A percentile compares a stretch with the other conserved stretches of the same genome.
phyloP scores from a whole-genome alignment of 2,329 filamentous ascomycete genomes.

The Ophiostoma pallidulum region DNA sequence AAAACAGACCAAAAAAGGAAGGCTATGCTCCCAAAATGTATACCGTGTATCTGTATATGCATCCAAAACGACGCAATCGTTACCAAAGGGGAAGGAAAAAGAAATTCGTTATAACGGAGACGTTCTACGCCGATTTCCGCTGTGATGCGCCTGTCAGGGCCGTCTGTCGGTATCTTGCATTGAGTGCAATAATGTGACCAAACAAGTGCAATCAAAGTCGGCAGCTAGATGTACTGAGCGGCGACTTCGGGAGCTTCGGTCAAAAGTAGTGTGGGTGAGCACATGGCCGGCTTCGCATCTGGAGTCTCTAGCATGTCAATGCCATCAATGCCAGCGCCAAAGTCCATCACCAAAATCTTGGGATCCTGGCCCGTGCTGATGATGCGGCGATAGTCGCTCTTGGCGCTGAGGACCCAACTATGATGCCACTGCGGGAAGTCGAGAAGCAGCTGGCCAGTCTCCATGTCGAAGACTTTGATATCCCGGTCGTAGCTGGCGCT shows the following conservation, averaged over 20 bases:
- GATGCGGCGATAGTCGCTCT: constrained; percentile 89
- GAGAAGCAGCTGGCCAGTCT: constrained; percentile 65
- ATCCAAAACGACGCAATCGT: neutral
- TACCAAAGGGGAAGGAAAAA: neutral
- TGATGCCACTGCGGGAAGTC: constrained; percentile 92
- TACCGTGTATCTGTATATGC: neutral
- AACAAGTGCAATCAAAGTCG: neutral
- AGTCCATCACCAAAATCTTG: constrained; percentile 88
- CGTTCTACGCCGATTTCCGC: no score
- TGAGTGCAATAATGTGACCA: no score
- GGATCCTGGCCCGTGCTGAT: constrained; percentile 93
- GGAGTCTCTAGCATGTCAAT: constrained; percentile 45
- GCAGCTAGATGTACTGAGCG: neutral
- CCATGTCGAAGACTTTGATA: constrained; percentile 88
- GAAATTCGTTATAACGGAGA: neutral
- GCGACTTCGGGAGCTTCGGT: neutral
- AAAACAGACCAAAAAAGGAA: neutral
- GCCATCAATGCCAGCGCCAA: constrained; percentile 54
- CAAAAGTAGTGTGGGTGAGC: neutral
- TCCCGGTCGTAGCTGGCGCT: constrained; percentile 92
- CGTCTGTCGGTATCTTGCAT: no score
- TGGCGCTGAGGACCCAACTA: constrained; percentile 93
- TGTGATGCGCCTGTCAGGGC: neutral
- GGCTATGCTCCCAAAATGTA: no score
- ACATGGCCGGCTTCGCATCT: neutral